A percentile compares a stretch with the other conserved stretches of the same genome.
These are phyloP conservation scores for Tulasnella calospora DNA, from an alignment of 768 basidiomycete genomes.

Conservation along the genomic window DNA sequence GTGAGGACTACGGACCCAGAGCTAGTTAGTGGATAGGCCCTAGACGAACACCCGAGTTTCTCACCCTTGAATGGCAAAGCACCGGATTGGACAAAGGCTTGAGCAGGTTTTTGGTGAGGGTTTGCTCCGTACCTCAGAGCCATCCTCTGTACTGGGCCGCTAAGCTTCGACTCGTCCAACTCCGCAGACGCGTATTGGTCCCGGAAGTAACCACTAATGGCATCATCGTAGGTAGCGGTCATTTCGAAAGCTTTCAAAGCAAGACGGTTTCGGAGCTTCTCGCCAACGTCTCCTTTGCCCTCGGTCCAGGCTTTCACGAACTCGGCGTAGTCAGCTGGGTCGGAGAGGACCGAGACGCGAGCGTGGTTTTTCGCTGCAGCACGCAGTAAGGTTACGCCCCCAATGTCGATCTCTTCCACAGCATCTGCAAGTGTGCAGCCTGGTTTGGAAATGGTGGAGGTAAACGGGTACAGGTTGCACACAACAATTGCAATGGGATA, in stretches of 20 bases:
- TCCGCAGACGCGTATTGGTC: conserved; percentile 90
- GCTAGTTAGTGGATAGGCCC: not conserved
- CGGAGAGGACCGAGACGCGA: conserved; percentile 82
- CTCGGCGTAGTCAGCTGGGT: conserved; percentile 77
- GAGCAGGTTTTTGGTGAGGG: conserved; percentile 97
- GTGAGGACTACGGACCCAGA: conserved; percentile 57
- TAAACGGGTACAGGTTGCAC: conserved; percentile 98
- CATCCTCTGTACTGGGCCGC: conserved; percentile 72
- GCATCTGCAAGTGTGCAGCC: conserved; percentile 87
- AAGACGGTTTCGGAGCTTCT: conserved; percentile 64
- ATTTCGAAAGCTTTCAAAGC: conserved; percentile 97
- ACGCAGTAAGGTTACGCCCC: conserved; percentile 93
- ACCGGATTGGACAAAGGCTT: conserved; percentile 86
- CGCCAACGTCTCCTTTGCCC: conserved; percentile 70
- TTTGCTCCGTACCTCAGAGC: conserved; percentile 93
- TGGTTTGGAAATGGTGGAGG: conserved; percentile 80
- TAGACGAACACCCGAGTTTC: not conserved
- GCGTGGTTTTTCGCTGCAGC: conserved; percentile 98
- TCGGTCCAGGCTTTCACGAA: conserved; percentile 74
- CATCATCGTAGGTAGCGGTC: conserved; percentile 92
- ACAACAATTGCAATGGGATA: conserved; percentile 94
- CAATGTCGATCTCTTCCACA: conserved; percentile 97
- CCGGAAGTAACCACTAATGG: conserved; percentile 94
- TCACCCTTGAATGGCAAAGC: conserved; percentile 90
- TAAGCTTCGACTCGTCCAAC: conserved; percentile 54